Percentiles rank a stretch among this genome's conserved stretches.
These are phyloP conservation scores for Acacia confusa DNA, from an alignment of 306 rosid species.

Conservation along the genomic window DNA sequence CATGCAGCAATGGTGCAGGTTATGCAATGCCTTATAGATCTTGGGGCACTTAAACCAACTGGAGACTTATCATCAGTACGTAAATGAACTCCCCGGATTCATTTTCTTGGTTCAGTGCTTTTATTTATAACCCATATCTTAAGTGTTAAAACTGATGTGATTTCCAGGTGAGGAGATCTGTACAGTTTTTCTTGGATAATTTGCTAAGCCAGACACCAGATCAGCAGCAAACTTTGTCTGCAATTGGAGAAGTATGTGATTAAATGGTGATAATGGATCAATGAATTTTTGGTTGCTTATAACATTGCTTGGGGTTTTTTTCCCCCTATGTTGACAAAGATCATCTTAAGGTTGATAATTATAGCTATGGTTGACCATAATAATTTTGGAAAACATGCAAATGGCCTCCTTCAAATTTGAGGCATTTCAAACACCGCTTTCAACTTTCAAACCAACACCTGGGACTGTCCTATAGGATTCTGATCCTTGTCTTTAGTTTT, in stretches of 20 bases:
- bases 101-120: not conserved
- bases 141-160: not conserved
- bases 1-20: slow-evolving; percentile 51
- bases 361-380: slow-evolving; percentile 3
- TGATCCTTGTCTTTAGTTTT: not conserved
- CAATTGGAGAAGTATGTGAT: slow-evolving; percentile 77
- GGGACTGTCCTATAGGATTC: not conserved
- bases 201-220: slow-evolving; percentile 64
- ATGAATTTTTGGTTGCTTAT: slow-evolving; percentile 7
- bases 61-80: slow-evolving; percentile 73
- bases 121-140: not conserved
- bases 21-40: slow-evolving; percentile 68
- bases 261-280: slow-evolving; percentile 4
- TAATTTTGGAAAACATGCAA: not conserved
- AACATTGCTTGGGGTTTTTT: not conserved
- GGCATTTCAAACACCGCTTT: not conserved
- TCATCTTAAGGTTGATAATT: slow-evolving; percentile 1
- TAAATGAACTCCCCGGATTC: not conserved
- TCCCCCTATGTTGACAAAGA: not conserved
- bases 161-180: slow-evolving; percentile 77
- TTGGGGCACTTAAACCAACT: slow-evolving; percentile 83
- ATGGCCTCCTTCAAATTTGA: not conserved
- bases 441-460: not conserved
- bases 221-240: slow-evolving; percentile 67
- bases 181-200: slow-evolving; percentile 76